Evolutionary conservation across 2,329 filamentous ascomycete species (phyloP).

Genomic region (Camillea tinctor): DNA sequence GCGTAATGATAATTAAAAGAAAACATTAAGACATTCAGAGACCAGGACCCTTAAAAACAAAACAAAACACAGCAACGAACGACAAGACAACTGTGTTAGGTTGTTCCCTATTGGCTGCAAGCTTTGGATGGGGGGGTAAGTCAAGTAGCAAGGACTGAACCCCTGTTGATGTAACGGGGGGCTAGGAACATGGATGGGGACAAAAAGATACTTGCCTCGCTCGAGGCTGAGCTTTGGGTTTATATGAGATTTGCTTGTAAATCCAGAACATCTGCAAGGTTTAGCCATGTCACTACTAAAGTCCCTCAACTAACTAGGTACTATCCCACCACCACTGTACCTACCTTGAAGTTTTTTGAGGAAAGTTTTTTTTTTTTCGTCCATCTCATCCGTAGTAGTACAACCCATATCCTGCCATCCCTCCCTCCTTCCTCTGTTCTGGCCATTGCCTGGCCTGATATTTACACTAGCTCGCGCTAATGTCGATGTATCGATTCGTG

Average conservation of each 20-base stretch:
- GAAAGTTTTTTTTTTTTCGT: background rate
- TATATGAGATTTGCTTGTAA: background rate
- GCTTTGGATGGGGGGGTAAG: slow-evolving; percentile 21
- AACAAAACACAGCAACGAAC: slow-evolving; percentile 10
- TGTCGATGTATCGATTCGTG: background rate
- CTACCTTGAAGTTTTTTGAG: background rate
- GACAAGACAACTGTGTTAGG: background rate
- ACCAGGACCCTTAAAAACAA: slow-evolving; percentile 19
- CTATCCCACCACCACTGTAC: background rate
- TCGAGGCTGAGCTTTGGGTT: background rate
- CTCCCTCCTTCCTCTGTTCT: background rate
- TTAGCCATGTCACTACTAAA: slow-evolving; percentile 18
- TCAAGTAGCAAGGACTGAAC: slow-evolving; percentile 17
- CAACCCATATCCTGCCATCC: too few relatives aligned
- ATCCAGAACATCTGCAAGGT: slow-evolving; percentile 1
- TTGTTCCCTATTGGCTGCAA: slow-evolving; percentile 9
- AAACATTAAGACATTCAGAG: background rate
- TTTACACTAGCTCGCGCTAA: background rate
- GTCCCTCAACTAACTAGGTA: slow-evolving; percentile 9
- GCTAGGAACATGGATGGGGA: slow-evolving; percentile 1
- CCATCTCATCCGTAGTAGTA: background rate
- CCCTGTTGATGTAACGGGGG: slow-evolving; percentile 10
- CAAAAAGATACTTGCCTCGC: background rate
- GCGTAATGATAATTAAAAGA: slow-evolving; percentile 16
- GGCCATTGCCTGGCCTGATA: background rate